Evolutionary conservation across 2,329 filamentous ascomycete genomes (phyloP).

Genomic region (Xylaria sp.): DNA sequence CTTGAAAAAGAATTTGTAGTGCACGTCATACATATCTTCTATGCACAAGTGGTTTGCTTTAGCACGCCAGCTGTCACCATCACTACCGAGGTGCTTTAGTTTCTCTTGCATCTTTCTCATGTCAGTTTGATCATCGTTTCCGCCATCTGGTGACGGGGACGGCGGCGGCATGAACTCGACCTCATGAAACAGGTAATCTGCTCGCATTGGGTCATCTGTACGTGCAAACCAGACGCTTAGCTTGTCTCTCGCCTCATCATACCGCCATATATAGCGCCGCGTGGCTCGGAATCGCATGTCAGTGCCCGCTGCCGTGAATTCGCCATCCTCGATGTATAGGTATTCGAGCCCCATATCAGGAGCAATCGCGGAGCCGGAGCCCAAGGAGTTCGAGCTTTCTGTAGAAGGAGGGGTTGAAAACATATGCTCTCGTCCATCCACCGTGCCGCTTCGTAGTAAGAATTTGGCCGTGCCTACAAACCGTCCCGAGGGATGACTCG

Average conservation of each 20-base stretch:
- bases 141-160: constrained; percentile 13
- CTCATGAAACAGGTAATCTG: constrained; percentile 80
- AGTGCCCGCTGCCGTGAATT: constrained; percentile 64
- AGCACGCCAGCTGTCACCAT: constrained; percentile 63
- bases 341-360: constrained; percentile 65
- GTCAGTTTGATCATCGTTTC: constrained; percentile 17
- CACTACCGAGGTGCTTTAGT: neutral
- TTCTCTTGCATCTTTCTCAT: constrained; percentile 8
- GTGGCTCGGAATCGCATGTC: constrained; percentile 68
- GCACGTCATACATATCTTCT: constrained; percentile 76
- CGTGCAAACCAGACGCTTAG: constrained; percentile 80
- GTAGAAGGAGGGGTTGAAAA: neutral
- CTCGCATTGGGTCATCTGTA: constrained; percentile 66
- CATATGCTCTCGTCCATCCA: constrained; percentile 55
- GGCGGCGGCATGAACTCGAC: constrained; percentile 66
- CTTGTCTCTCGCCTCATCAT: constrained; percentile 66
- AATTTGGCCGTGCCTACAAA: constrained; percentile 74
- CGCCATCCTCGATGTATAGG: constrained; percentile 74
- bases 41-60: constrained; percentile 76
- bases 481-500: constrained; percentile 70
- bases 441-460: constrained; percentile 67
- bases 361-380: constrained; percentile 34
- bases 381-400: constrained; percentile 5
- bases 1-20: constrained; percentile 72
- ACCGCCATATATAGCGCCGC: constrained; percentile 77